Evolutionary conservation across 306 rosid species (phyloP), one percentile per base, ranked within the genome.

Genomic region (Ochetophila trinervis): DNA sequence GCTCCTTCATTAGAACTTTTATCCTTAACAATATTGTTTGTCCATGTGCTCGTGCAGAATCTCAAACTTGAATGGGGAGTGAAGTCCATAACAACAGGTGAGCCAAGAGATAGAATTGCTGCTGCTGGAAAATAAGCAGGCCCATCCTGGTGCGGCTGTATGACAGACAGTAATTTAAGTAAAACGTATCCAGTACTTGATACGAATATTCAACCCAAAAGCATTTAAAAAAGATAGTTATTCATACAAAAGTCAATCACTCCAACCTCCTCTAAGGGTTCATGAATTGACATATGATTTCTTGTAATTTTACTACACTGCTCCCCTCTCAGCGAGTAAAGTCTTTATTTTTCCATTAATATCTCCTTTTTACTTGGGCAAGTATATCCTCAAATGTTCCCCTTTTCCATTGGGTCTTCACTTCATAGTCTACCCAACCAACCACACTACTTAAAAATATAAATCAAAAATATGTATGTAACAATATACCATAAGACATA

Each of bases 91-190:
- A 88, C 90, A 35, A 63, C 92, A 50, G 97, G 87, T 34, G 92
- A 88, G 71, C 86, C 95, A 32, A 91, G 91, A 30, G 97, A 91
- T 42, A 91, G 78, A 82, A 88, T 91, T 62, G 97, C 95, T 53
- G 82, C 97, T 0, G 85, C 96, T 2, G 97, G 97, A 77, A 83
- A 86, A 75, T 91, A 91, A 62, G 97, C 88, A 66, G 96, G 95
- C 12, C 96, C 97, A 49, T 91, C 97, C 61, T 88, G 97, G 71
- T 88, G 97, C 60, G 95, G 87, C 97, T 91, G 79, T 69, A 71
- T 13, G 18, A 79, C 68, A 72, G 61, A 52, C 61, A 62, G 27
- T 16, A 51, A 65, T 18, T 17, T 8, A 8, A 58, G 23, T 27
- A 47, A n/a, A 32, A 40, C 36, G n/a, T 9, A 11, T 13, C 48